phyloP scores from a whole-genome alignment of 306 rosid genomes.

The Macrotyloma uniflorum region DNA sequence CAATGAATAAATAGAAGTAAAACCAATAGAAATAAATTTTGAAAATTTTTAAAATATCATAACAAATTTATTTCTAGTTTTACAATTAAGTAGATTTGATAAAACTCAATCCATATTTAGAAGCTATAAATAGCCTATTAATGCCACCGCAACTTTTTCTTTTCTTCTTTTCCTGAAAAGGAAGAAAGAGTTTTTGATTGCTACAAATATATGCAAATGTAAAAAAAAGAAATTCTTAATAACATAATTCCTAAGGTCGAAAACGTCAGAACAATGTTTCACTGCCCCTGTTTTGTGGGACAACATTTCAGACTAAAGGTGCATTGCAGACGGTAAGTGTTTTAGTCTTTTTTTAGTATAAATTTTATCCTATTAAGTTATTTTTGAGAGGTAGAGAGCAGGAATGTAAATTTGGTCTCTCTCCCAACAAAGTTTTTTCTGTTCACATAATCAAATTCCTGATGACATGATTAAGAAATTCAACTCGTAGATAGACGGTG shows the following conservation, averaged over 20 bases:
- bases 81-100: background rate
- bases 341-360: no score
- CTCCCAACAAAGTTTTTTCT: no score
- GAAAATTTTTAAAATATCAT: no score
- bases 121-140: background rate
- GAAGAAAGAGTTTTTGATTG: background rate
- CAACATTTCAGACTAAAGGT: background rate
- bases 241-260: background rate
- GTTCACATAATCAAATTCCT: no score
- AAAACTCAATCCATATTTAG: background rate
- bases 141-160: background rate
- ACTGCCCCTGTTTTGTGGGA: background rate
- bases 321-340: background rate
- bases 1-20: no score
- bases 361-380: no score
- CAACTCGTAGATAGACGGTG: background rate
- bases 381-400: no score
- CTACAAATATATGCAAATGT: background rate
- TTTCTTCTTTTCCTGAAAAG: background rate
- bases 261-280: background rate
- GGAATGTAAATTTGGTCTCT: no score
- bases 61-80: no score
- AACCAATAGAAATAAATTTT: no score
- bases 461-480: background rate
- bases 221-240: background rate